Evolutionary conservation across 768 basidiomycete species (phyloP), one percentile per base, ranked within the genome.

Genomic region (Lactarius pseudohatsudake): DNA sequence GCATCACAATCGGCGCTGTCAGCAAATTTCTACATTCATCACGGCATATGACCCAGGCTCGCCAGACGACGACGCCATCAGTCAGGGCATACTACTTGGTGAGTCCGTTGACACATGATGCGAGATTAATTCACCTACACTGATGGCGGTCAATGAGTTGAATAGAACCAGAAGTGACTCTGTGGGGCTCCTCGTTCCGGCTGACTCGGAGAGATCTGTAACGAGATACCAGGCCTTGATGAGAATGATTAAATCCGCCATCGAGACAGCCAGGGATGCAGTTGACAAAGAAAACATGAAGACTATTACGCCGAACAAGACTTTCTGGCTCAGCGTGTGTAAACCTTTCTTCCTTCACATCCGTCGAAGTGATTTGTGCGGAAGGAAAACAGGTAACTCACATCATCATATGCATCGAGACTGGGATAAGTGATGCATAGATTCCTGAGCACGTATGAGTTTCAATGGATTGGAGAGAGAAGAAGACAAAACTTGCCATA

Each of bases 21-120:
- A 58, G 36, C 20, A 58, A 11, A 13, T 38, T 38, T 58, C 20
- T 58, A 6, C n/a, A 3, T 58, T 58, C 57, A 16, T 58, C 57
- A 8, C 38, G 57, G 34, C 36, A 58, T 36, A 58, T n/a, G n/a
- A 40, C 3, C 57, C 57, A 58, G 15, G 57, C 57, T 2, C 57
- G 2, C 57, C 57, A 58, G 13, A 58, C 22, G 38, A 58, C 57
- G 22, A 58, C 57, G 22, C n/a, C 57, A 58, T 58, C 57, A n/a
- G 34, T 58, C 22, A 58, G 13, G 22, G 16, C 1, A 18, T 40
- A 58, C 57, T 58, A 26, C 8, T 50, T 26, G 15, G 57, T 40
- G 13, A 5, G n/a, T 8, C 7, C 8, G 26, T 58, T 40, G 22
- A 36, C n/a, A 8, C 6, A 26, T 8, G 1, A n/a, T 13, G 34